Conservation (phyloP, 306 rosid genomes). For the Casuarina equisetifolia region DNA sequence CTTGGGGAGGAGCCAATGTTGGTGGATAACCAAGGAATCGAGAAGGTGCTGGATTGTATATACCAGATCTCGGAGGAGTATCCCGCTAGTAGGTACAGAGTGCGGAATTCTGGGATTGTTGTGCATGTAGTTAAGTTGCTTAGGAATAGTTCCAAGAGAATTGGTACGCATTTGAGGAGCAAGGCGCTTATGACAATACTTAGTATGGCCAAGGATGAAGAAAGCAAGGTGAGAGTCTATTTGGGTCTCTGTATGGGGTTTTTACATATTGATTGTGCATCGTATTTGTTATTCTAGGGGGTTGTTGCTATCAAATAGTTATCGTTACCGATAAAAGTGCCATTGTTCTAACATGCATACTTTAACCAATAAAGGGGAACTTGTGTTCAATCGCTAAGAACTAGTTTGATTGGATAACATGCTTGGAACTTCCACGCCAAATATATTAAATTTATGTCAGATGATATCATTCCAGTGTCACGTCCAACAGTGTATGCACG, state of each 20-base stretch:
- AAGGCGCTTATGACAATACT: conserved; percentile 48
- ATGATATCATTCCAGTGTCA: conserved; percentile 3
- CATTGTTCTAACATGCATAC: too few relatives aligned
- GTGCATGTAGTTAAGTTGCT: conserved; percentile 38
- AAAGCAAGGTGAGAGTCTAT: conserved; percentile 49
- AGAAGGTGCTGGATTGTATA: conserved; percentile 32
- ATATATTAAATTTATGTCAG: neutral
- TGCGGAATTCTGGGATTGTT: conserved; percentile 49
- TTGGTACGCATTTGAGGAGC: conserved; percentile 50
- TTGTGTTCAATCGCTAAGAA: neutral
- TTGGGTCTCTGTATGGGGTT: neutral
- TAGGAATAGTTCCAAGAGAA: conserved; percentile 45
- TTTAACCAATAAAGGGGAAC: neutral
- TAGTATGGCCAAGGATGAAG: conserved; percentile 58
- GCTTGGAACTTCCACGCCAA: neutral
- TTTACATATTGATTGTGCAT: neutral
- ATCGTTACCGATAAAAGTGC: too few relatives aligned
- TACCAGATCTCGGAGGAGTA: conserved; percentile 48
- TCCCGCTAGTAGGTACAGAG: conserved; percentile 35
- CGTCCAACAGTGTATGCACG: conserved; percentile 6
- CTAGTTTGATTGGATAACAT: neutral
- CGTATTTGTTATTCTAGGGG: conserved; percentile 1
- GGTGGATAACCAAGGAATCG: conserved; percentile 24
- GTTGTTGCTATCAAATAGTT: neutral
- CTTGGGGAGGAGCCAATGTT: conserved; percentile 36